Evolutionary conservation across 257 asterid species (phyloP), one percentile per base, ranked within the genome.

Genomic region (Vinca minor): DNA sequence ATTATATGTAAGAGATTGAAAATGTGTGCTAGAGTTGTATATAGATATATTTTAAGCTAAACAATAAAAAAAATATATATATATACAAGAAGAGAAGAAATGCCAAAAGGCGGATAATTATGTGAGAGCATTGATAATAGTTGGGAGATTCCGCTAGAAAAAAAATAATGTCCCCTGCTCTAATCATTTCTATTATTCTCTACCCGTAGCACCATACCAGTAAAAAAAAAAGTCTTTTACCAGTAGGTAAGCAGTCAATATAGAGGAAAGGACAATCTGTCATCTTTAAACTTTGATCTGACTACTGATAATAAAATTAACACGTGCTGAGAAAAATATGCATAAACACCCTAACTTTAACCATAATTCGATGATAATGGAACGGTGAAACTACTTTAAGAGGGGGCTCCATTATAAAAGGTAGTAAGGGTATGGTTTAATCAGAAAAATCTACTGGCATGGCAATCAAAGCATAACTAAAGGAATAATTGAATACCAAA

Each of bases 231-330:
- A 62, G 20, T 63, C 53, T 26, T 71, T 78, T 70, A 70, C 72
- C 56, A 73, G 82, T 78, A 71, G 86, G 86, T 82, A 74, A 82
- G 83, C 64, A 64, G 85, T 80, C 83, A 69, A 44, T 65, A 69
- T 62, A 56, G 66, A 70, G 68, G 68, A 66, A 75, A 74, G 36
- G 59, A 46, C 64, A 42, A 34, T 65, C 65, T 65, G 64, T 66
- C 67, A 23, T 47, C 68, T 34, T 34, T 34, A 34, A 34, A 34
- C 38, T 2, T 34, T 34, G 38, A 34, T 34, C 38, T 7, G n/a
- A n/a, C n/a, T n/a, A n/a, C n/a, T n/a, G n/a, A n/a, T n/a, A n/a
- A n/a, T n/a, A n/a, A n/a, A n/a, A n/a, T n/a, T n/a, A n/a, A n/a
- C n/a, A n/a, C 38, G 38, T 34, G 4, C 38, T 34, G 38, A 34